Evolutionary conservation across 2,329 filamentous ascomycete genomes (phyloP).

Genomic region (Sporothrix schenckii): DNA sequence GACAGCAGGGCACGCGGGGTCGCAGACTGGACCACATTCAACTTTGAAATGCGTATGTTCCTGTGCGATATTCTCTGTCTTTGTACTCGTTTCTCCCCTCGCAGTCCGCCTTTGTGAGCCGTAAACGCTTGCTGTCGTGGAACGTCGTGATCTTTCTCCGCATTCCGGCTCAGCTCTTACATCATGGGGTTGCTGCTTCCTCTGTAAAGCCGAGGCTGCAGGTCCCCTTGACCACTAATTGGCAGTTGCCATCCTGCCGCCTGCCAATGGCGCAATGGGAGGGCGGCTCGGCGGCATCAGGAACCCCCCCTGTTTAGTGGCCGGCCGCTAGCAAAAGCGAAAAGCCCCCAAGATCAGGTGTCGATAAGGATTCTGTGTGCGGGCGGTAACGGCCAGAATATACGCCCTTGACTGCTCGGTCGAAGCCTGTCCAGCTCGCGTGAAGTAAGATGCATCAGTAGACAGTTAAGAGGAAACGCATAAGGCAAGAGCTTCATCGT

Average conservation of each 20-base stretch:
- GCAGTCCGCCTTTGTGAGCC: neutral
- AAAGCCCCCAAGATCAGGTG: slow-evolving; percentile 35
- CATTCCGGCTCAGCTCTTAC: slow-evolving; percentile 24
- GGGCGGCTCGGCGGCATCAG: neutral
- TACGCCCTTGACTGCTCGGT: too few relatives aligned
- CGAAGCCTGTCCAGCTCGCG: neutral
- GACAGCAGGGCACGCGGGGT: neutral
- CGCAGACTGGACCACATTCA: slow-evolving; percentile 22
- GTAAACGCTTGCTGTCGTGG: slow-evolving; percentile 15
- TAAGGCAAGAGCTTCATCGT: neutral
- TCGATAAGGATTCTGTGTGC: slow-evolving; percentile 33
- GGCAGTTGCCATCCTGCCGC: neutral
- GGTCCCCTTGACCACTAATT: slow-evolving; percentile 14
- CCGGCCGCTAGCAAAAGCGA: slow-evolving; percentile 24
- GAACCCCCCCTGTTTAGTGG: slow-evolving; percentile 10
- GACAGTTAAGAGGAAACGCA: neutral
- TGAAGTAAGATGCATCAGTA: neutral
- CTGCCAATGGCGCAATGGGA: slow-evolving; percentile 22
- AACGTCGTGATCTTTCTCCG: slow-evolving; percentile 23
- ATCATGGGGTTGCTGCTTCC: slow-evolving; percentile 7
- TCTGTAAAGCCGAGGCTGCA: slow-evolving; percentile 27
- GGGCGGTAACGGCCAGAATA: neutral
- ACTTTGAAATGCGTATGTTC: neutral
- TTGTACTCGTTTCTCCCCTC: neutral
- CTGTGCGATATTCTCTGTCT: neutral